Evolutionary conservation across 345 rosid genomes (phyloP), one percentile per base, ranked within the genome.

Genomic region (Arabis hirsuta): DNA sequence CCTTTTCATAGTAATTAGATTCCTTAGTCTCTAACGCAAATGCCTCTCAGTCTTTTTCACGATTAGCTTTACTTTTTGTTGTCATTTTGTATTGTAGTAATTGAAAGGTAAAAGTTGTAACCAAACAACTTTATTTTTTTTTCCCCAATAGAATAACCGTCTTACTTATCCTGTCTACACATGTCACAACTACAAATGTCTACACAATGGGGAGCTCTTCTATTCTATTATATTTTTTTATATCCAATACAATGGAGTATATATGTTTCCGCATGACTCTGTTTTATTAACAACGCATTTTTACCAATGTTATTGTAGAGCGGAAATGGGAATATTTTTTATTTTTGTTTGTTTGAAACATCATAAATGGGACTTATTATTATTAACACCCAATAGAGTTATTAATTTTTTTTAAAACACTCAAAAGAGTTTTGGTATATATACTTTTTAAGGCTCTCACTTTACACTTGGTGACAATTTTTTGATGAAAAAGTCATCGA

Each of bases 21-120:
- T 73, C 71, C 71, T 73, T 73, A 65, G 61, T 71, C 74, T 57
- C 65, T 46, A 69, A 69, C 39, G 65, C 57, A 57, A 57, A 69
- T 55, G 57, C 6, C 55, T 43, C 45, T 43, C 26, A 1, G 51
- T 39, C 65, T 60, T 60, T 71, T 38, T 50, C 67, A 26, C 0
- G 32, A 42, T 11, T 38, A 26, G 12, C 41, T 48, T 55, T 16
- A 60, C 60, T 16, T 38, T 71, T 39, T 50, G 3, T 59, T 60
- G 51, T 59, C 51, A 24, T 57, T 41, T 59, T 41, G 12, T 50
- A 44, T 59, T 41, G 12, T 50, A 44, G 27, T 67, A 66, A 66
- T 24, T 38, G 39, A 51, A 66, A 52, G 36, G 60, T 32, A 52
- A 66, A 52, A 65, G 38, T 52, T 7, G 13, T 13, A 43, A 44